A percentile compares a stretch with the other conserved stretches of the same genome.
These are phyloP conservation scores for Colletotrichum noveboracense DNA, from an alignment of 2,329 filamentous ascomycete genomes.

Conservation along the genomic window DNA sequence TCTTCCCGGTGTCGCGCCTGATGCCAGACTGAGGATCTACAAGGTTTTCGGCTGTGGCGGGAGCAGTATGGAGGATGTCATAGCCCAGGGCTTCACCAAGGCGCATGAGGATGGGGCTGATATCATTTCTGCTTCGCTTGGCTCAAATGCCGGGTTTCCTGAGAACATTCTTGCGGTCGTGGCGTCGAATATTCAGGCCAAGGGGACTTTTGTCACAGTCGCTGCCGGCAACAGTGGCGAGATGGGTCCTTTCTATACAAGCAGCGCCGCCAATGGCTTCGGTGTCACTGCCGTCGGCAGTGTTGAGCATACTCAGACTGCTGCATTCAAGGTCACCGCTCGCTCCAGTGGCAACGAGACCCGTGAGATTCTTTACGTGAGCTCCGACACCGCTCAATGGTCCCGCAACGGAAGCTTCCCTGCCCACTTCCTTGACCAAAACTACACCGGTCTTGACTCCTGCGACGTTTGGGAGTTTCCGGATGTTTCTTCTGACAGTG, in stretches of 20 bases:
- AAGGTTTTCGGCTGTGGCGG: constrained; percentile 37
- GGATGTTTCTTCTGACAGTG: not conserved
- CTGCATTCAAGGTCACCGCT: not conserved
- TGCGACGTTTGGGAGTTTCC: not conserved
- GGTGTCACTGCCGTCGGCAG: not conserved
- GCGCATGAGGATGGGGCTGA: constrained; percentile 31
- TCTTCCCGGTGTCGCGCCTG: constrained; percentile 46
- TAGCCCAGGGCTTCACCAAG: constrained; percentile 14
- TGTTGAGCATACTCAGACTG: not conserved
- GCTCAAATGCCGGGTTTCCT: constrained; percentile 29
- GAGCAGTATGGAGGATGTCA: constrained; percentile 15
- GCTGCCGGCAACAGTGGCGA: constrained; percentile 11
- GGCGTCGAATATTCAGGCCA: not conserved
- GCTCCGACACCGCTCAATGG: not conserved
- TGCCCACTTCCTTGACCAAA: not conserved
- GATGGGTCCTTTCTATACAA: constrained; percentile 6
- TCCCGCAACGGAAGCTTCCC: not conserved
- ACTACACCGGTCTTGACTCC: not conserved
- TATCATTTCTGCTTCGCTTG: constrained; percentile 34
- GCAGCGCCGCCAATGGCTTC: not conserved
- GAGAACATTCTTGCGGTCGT: constrained; percentile 12
- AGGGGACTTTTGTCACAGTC: not conserved
- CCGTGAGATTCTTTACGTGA: not conserved
- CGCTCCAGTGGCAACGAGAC: not conserved
- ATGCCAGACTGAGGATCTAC: constrained; percentile 44